Conservation (phyloP, 2,329 filamentous ascomycete species). For the Paraphoma chrysanthemicola region DNA sequence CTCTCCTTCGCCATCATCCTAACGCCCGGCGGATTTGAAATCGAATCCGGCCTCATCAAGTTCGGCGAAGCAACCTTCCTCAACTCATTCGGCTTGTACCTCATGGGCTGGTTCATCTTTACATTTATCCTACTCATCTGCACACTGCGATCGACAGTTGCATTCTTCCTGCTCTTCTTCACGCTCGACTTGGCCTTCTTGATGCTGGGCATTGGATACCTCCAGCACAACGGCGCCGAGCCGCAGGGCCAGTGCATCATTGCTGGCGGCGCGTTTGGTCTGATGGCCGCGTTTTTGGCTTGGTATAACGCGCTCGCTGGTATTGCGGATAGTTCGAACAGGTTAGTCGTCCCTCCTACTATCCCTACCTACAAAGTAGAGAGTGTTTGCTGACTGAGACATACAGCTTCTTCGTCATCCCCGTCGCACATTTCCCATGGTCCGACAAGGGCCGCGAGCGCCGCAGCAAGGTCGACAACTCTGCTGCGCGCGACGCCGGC, state of each 20-base stretch:
- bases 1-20: constrained; percentile 66
- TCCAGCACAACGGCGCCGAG: constrained; percentile 49
- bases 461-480: constrained; percentile 52
- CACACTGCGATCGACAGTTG: constrained; percentile 64
- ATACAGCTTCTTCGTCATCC: constrained; percentile 86
- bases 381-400: constrained; percentile 12
- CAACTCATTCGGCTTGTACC: constrained; percentile 63
- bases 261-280: constrained; percentile 60
- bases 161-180: constrained; percentile 65
- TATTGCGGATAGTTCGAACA: constrained; percentile 62
- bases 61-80: constrained; percentile 51
- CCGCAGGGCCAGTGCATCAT: constrained; percentile 57
- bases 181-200: constrained; percentile 66
- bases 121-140: constrained; percentile 63
- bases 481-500: constrained; percentile 22
- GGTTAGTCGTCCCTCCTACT: constrained; percentile 31
- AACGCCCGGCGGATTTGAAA: constrained; percentile 59
- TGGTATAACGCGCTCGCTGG: constrained; percentile 64
- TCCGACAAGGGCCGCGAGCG: constrained; percentile 59
- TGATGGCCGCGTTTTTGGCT: constrained; percentile 60
- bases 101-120: constrained; percentile 68
- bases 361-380: neutral
- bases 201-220: constrained; percentile 62
- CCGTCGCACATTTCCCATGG: constrained; percentile 95
- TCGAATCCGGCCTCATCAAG: constrained; percentile 52